These are phyloP conservation scores for Talaromyces sp. DNA, from an alignment of 2,329 filamentous ascomycete genomes.

Conservation along the genomic window DNA sequence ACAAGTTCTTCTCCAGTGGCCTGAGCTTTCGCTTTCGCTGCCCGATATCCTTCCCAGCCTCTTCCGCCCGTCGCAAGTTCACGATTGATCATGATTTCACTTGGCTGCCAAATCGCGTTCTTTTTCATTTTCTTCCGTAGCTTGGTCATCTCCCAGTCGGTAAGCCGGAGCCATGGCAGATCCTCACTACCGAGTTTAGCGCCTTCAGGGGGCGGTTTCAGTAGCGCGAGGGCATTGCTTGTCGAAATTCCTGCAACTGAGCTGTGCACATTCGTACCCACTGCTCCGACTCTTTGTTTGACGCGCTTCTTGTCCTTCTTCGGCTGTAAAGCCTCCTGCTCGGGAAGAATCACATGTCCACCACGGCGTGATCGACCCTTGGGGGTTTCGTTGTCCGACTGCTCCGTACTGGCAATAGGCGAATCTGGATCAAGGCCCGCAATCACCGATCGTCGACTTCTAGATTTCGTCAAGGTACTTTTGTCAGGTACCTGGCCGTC, in stretches of 20 bases:
- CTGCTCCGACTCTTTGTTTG: slow-evolving; percentile 23
- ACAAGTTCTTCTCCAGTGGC: slow-evolving; percentile 53
- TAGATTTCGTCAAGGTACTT: slow-evolving; percentile 32
- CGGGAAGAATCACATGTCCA: slow-evolving; percentile 9
- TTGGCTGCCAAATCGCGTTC: slow-evolving; percentile 65
- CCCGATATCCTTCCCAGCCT: slow-evolving; percentile 48
- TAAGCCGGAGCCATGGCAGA: slow-evolving; percentile 61
- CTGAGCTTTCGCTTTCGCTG: slow-evolving; percentile 51
- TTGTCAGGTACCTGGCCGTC: slow-evolving; percentile 28
- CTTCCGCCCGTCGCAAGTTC: slow-evolving; percentile 59
- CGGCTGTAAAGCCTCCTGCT: slow-evolving; percentile 22
- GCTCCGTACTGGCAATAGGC: slow-evolving; percentile 46
- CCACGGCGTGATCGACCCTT: slow-evolving; percentile 17
- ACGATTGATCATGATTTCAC: slow-evolving; percentile 63
- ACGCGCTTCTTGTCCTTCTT: slow-evolving; percentile 43
- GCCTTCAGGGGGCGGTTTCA: slow-evolving; percentile 58
- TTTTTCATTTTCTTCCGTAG: slow-evolving; percentile 67
- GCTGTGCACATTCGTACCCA: slow-evolving; percentile 53
- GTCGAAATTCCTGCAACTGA: slow-evolving; percentile 57
- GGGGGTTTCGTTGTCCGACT: slow-evolving; percentile 39
- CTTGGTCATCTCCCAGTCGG: slow-evolving; percentile 65
- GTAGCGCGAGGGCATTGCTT: slow-evolving; percentile 57
- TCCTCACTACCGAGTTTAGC: slow-evolving; percentile 58
- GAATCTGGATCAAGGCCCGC: slow-evolving; percentile 42
- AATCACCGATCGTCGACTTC: slow-evolving; percentile 36